phyloP scores from a whole-genome alignment of 2,329 filamentous ascomycete genomes.

The Phaeophleospora eucalypticola region DNA sequence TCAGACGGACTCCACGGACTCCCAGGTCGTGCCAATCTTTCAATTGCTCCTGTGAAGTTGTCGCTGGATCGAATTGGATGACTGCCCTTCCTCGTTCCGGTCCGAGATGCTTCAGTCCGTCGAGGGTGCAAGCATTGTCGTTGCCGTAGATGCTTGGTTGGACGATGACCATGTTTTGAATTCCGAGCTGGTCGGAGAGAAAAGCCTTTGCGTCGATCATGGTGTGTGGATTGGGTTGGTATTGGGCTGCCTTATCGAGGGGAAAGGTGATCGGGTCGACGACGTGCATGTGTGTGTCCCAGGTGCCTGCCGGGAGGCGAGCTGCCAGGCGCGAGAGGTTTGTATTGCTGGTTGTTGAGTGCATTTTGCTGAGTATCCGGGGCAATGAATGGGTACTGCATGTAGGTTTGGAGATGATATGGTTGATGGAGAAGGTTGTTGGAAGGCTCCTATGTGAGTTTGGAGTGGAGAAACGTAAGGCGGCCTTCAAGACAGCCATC shows the following conservation, averaged over 20 bases:
- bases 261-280: slow-evolving; percentile 52
- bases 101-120: slow-evolving; percentile 50
- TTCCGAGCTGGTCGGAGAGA: slow-evolving; percentile 48
- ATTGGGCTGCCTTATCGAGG: slow-evolving; percentile 47
- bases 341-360: too few species aligned
- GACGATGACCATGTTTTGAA: slow-evolving; percentile 53
- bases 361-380: too few species aligned
- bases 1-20: slow-evolving; percentile 57
- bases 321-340: slow-evolving; percentile 18
- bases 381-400: too few species aligned
- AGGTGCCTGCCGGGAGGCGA: slow-evolving; percentile 45
- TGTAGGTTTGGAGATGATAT: too few species aligned
- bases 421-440: too few species aligned
- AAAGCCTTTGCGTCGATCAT: slow-evolving; percentile 51
- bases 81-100: slow-evolving; percentile 51
- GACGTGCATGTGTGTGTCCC: slow-evolving; percentile 64
- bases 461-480: too few species aligned
- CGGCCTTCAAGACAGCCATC: too few species aligned
- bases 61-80: slow-evolving; percentile 52
- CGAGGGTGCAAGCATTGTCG: slow-evolving; percentile 58
- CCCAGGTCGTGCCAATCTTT: slow-evolving; percentile 54
- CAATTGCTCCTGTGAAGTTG: slow-evolving; percentile 39
- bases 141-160: slow-evolving; percentile 60
- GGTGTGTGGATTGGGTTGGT: slow-evolving; percentile 49
- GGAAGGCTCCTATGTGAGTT: too few species aligned